phyloP scores from a whole-genome alignment of 139 green algal species.

The Trebouxia sp. region DNA sequence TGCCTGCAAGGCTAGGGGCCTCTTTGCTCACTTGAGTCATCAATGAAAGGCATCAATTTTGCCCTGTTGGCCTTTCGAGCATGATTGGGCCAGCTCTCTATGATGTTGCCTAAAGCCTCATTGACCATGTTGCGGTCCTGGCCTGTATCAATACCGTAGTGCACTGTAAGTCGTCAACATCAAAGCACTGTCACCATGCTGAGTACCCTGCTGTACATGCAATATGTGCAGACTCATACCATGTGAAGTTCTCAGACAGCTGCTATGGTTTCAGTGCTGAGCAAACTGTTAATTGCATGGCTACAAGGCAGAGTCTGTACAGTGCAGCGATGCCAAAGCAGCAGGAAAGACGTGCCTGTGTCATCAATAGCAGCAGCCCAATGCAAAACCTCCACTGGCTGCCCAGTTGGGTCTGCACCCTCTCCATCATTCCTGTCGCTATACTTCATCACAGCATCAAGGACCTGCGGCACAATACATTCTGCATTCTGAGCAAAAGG shows the following conservation, averaged over 20 bases:
- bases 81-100: slow-evolving; percentile 19
- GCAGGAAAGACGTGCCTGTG: neutral
- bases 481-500: neutral
- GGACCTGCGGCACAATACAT: neutral
- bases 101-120: neutral
- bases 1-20: too few species aligned
- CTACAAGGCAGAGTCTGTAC: neutral
- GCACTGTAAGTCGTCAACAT: neutral
- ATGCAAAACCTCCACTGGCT: slow-evolving; percentile 16
- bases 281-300: neutral
- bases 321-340: neutral
- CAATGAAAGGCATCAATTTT: slow-evolving; percentile 27
- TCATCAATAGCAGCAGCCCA: slow-evolving; percentile 27
- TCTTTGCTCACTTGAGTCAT: neutral
- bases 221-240: neutral
- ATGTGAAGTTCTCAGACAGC: neutral
- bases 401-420: neutral
- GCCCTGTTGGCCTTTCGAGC: slow-evolving; percentile 3
- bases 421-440: neutral
- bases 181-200: too few species aligned
- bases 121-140: neutral
- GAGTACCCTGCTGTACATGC: neutral
- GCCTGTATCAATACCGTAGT: neutral
- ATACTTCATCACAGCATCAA: slow-evolving; percentile 34
- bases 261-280: too few species aligned